Conservation (phyloP, 2,329 filamentous ascomycete genomes). For the Trichophyton benhamiae region DNA sequence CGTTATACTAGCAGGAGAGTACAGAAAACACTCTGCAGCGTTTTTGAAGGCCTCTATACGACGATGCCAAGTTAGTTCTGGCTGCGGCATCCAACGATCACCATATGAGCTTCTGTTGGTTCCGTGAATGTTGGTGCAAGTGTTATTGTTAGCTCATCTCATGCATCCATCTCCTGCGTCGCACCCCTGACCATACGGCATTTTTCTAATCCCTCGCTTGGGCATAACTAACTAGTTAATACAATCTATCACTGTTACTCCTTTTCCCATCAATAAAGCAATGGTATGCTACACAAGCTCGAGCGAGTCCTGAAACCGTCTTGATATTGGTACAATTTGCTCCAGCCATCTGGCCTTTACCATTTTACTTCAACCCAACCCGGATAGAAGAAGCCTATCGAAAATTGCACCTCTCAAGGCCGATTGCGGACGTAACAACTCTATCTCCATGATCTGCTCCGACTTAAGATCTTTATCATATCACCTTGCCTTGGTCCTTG, state of each 20-base stretch:
- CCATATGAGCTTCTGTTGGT: neutral
- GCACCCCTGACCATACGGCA: neutral
- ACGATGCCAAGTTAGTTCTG: neutral
- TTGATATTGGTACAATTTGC: neutral
- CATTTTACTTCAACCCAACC: neutral
- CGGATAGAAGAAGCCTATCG: neutral
- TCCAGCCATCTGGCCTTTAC: neutral
- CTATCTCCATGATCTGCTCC: neutral
- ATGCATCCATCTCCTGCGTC: neutral
- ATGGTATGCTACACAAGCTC: neutral
- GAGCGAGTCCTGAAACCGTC: neutral
- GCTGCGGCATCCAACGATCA: neutral
- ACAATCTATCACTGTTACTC: neutral
- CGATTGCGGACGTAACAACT: neutral
- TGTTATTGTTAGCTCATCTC: neutral
- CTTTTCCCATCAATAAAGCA: neutral
- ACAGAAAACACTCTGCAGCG: neutral
- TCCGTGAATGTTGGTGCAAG: neutral
- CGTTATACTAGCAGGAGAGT: neutral
- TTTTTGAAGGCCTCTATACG: neutral
- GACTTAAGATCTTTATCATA: neutral
- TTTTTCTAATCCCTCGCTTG: neutral
- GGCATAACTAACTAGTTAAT: neutral
- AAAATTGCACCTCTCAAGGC: neutral
- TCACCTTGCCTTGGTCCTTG: neutral